These are phyloP conservation scores for Starmera stellimalicola DNA, from an alignment of 1,139 yeast genomes.

Conservation along the genomic window DNA sequence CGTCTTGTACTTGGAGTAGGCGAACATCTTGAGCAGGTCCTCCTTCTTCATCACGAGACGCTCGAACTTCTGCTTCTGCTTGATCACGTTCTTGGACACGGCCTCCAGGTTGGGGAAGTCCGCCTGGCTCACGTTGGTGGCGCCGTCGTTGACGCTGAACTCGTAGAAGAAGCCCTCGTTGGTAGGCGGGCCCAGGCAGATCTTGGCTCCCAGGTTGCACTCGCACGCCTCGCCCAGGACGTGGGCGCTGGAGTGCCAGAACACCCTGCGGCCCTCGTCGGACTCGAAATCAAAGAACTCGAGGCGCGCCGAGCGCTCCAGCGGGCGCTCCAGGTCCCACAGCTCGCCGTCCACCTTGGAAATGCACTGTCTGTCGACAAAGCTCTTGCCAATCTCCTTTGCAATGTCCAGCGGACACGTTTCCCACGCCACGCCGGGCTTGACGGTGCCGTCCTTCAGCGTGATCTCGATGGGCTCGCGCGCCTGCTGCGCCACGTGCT, in stretches of 20 bases:
- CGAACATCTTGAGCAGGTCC: slow-evolving; percentile 84
- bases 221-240: slow-evolving; percentile 98
- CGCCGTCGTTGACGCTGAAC: slow-evolving; percentile 82
- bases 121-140: slow-evolving; percentile 64
- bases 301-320: slow-evolving; percentile 60
- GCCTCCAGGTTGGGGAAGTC: slow-evolving; percentile 84
- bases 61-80: slow-evolving; percentile 94
- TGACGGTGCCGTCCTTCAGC: slow-evolving; percentile 75
- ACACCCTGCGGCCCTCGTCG: slow-evolving; percentile 89
- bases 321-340: slow-evolving; percentile 95
- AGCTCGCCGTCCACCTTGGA: slow-evolving; percentile 82
- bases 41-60: slow-evolving; percentile 90
- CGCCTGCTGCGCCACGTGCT: slow-evolving; percentile 50
- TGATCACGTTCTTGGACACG: slow-evolving; percentile 84
- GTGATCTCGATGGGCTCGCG: slow-evolving; percentile 66
- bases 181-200: slow-evolving; percentile 94
- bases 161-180: slow-evolving; percentile 98
- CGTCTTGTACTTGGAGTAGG: slow-evolving; percentile 92
- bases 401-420: slow-evolving; percentile 89
- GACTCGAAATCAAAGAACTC: slow-evolving; percentile 75
- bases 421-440: slow-evolving; percentile 79
- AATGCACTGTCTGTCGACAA: slow-evolving; percentile 78
- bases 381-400: slow-evolving; percentile 76
- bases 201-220: slow-evolving; percentile 90
- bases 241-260: slow-evolving; percentile 99